Conservation (phyloP, 176 grass and related monocot genomes). For the Cenchrus americanus region DNA sequence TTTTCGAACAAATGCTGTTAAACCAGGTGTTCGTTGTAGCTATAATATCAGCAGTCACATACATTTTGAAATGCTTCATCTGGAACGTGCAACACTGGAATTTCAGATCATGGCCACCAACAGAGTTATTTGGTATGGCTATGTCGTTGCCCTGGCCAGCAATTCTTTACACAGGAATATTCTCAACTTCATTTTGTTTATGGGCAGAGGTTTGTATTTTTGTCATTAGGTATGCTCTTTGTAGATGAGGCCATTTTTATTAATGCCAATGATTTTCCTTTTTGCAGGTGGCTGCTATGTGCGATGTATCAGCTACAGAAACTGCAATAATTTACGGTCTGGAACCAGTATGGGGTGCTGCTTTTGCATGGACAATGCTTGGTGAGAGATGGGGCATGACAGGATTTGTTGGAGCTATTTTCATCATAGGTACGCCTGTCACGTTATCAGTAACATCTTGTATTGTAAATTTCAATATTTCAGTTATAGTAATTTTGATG, state of each 20-base stretch:
- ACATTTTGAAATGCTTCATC: conserved; percentile 41
- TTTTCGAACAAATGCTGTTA: conserved; percentile 27
- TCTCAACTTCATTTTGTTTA: conserved; percentile 56
- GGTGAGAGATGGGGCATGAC: conserved; percentile 59
- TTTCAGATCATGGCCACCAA: conserved; percentile 23
- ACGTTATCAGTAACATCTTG: background rate
- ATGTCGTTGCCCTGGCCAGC: conserved; percentile 48
- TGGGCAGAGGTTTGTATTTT: conserved; percentile 54
- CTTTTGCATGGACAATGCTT: conserved; percentile 55
- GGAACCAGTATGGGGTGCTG: conserved; percentile 63
- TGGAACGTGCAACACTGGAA: conserved; percentile 39
- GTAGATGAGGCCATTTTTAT: background rate
- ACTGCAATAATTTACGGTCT: conserved; percentile 71
- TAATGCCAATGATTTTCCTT: background rate
- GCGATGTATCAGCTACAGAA: conserved; percentile 62
- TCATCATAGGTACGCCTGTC: conserved; percentile 47
- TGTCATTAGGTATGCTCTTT: background rate
- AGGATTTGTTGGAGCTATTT: conserved; percentile 51
- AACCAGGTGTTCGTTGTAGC: conserved; percentile 59
- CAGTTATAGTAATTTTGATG: background rate
- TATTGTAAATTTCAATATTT: background rate
- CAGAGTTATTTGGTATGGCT: conserved; percentile 30
- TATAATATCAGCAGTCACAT: conserved; percentile 38
- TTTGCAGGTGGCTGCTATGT: conserved; percentile 58
- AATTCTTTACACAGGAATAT: conserved; percentile 56